A percentile compares a stretch with the other conserved stretches of the same genome.
Evolutionary conservation across 1,284 basidiomycete genomes (phyloP).

Genomic region (Cutaneotrichosporon spelunceum): DNA sequence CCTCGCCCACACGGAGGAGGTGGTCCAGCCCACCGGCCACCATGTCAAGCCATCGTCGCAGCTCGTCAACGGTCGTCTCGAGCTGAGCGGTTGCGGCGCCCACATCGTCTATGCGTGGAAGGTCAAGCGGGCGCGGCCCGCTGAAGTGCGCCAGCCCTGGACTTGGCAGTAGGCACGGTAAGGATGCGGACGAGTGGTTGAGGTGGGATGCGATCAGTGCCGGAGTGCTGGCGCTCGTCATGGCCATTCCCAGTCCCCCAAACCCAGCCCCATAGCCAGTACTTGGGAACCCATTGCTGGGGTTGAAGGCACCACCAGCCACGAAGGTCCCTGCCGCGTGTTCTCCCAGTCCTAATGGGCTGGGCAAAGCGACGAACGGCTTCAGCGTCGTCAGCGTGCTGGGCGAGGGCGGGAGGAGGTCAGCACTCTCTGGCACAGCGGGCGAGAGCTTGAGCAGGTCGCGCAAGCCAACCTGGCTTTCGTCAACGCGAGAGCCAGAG

Average conservation of each 20-base stretch:
- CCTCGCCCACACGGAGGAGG: constrained; percentile 53
- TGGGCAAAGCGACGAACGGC: constrained; percentile 53
- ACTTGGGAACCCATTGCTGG: background rate
- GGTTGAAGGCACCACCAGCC: background rate
- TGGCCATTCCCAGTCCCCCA: background rate
- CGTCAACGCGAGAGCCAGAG: constrained; percentile 40
- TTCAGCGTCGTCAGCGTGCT: constrained; percentile 52
- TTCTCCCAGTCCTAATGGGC: constrained; percentile 46
- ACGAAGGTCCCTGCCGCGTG: background rate
- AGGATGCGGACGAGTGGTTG: background rate
- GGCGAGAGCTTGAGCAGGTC: constrained; percentile 49
- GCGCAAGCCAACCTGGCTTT: constrained; percentile 28
- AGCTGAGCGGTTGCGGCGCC: constrained; percentile 61
- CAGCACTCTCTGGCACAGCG: constrained; percentile 48
- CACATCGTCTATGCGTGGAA: constrained; percentile 12
- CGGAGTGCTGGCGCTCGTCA: background rate
- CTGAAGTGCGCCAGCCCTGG: background rate
- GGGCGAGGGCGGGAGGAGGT: constrained; percentile 74
- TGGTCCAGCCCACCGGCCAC: constrained; percentile 68
- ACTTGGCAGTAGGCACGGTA: background rate
- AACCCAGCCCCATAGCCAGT: background rate
- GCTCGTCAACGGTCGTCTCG: constrained; percentile 70
- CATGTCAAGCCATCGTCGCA: constrained; percentile 73
- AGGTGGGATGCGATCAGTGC: background rate
- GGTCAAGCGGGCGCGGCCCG: constrained; percentile 15